Evolutionary conservation across 495 filamentous ascomycete species (phyloP), one percentile per base, ranked within the genome.

Genomic region (Haplographium delicatum): DNA sequence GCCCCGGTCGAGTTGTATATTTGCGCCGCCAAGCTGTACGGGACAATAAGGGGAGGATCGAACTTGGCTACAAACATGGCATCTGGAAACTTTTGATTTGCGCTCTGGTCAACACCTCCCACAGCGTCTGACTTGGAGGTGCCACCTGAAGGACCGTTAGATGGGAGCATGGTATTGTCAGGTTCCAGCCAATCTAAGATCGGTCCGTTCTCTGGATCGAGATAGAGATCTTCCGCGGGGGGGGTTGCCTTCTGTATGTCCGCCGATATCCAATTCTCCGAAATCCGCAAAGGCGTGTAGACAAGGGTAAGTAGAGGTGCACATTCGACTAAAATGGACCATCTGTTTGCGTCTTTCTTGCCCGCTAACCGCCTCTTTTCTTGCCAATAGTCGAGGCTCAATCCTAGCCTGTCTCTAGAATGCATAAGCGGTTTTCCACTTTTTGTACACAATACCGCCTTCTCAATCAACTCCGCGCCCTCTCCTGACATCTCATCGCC

Each of bases 341-440:
- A 89, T 4, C 75, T 78, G 24, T 65, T 63, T 57, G 10, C 57
- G 62, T 50, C 54, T 70, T 65, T 5, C 68, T 53, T 37, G 80
- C 56, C 22, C 76, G 24, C 20, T 18, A 62, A 9, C 5, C 34
- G 30, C 8, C 51, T 23, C 19, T 56, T 59, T 28, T 57, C 57
- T 40, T 54, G 48, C 93, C 91, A 96, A 64, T 95, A 98, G 53
- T 95, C 86, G 31, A 96, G 57, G 20, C 79, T 79, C 45, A 96
- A 65, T 8, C 93, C 91, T 3, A 95, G 66, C 44, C 79, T 80
- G 19, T 74, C 74, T 45, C 80, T 74, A 9, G 75, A 76, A 64
- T 97, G 88, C 80, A 96, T 85, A 13, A 74, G 71, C 0, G 93
- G 93, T 27, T 75, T 79, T 1, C 93, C 93, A 59, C 85, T 84